Evolutionary conservation across 2,329 filamentous ascomycete genomes (phyloP), one percentile per base, ranked within the genome.

Genomic region (Colletotrichum plurivorum): DNA sequence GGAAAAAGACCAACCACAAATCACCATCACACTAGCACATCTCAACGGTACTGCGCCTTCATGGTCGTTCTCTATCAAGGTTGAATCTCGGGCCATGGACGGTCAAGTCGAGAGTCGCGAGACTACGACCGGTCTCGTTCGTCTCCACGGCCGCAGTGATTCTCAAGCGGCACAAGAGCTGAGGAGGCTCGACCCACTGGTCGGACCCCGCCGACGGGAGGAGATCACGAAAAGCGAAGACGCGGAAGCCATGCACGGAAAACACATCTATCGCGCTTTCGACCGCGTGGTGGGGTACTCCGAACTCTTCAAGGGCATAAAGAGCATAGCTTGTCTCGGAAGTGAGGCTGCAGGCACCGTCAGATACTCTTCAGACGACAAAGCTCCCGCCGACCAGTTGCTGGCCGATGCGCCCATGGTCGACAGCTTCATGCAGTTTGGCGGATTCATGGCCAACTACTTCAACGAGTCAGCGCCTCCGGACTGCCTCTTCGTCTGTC

Each of bases 361-460:
- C 2, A 48, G n/a, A 13, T 7, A 41, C 13, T 41, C 41, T 0
- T 3, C 49, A 5, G 1, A n/a, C 10, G 36, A 13, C 16, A 1
- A 45, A 9, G 27, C 16, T 2, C 56, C 63, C 8, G 56, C 49
- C 10, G 63, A 48, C 12, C 63, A 66, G 20, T 41, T 56, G 1
- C 41, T 61, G 3, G 12, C 43, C 0, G 58, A 61, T 43, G 46
- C 63, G 0, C 60, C 67, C n/a, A 53, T 65, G 45, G 52, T 61
- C 13, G 67, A 70, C 46, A 63, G 57, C 49, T 72, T 64, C 53
- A 36, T 66, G 8, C 62, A 69, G 9, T 51, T 76, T 46, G 68
- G 70, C 9, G 71, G 70, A 8, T 70, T 74, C 18, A 18, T 72
- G 5, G 62, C 65, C 7, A 74, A 73, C n/a, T 74, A 64, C 36